Conservation (phyloP, 371 early-diverging fungal genomes). For the Apophysomyces variabilis region DNA sequence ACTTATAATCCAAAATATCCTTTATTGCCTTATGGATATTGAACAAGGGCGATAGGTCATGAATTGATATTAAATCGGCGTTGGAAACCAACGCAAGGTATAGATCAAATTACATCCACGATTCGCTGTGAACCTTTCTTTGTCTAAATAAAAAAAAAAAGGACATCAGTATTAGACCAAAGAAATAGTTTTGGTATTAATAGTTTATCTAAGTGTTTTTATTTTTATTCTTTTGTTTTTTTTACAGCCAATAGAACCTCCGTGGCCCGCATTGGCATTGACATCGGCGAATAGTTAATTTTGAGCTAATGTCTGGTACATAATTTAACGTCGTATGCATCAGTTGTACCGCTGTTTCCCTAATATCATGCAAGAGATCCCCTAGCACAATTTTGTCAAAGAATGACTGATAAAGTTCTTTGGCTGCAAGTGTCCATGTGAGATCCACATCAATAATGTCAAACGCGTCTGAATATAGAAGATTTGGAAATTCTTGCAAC, state of each 20-base stretch:
- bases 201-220: no score
- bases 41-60: no score
- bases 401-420: slow-evolving; percentile 1
- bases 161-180: no score
- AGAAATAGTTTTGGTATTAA: no score
- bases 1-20: no score
- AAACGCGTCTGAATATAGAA: background rate
- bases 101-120: no score
- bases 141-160: no score
- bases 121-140: no score
- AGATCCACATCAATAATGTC: background rate
- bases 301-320: background rate
- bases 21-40: no score
- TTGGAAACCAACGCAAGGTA: no score
- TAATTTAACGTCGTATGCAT: background rate
- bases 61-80: no score
- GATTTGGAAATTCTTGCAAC: background rate
- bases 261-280: background rate
- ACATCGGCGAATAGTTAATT: background rate
- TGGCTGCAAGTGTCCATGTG: background rate
- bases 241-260: background rate
- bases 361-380: background rate
- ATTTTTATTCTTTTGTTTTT: background rate
- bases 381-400: background rate
- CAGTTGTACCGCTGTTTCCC: background rate